phyloP scores from a whole-genome alignment of 2,329 filamentous ascomycete species.

The Xylariaceae sp. region DNA sequence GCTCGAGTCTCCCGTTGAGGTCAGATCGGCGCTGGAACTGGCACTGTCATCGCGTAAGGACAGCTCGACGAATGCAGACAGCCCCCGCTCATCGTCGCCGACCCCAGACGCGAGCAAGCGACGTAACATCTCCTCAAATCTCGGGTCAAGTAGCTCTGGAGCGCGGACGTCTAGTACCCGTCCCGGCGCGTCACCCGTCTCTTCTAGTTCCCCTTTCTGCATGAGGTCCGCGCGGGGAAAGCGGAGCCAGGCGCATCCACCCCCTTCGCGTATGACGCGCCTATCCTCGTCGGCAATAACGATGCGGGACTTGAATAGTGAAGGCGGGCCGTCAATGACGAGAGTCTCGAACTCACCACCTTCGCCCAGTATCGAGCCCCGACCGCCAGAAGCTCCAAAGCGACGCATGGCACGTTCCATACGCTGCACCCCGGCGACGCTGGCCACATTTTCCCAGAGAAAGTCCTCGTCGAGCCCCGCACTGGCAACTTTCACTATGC shows the following conservation, averaged over 20 bases:
- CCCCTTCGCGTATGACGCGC: constrained; percentile 59
- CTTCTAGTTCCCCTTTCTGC: constrained; percentile 33
- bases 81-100: constrained; percentile 1
- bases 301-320: constrained; percentile 69
- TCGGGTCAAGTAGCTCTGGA: constrained; percentile 62
- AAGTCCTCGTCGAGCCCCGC: constrained; percentile 77
- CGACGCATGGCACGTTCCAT: constrained; percentile 52
- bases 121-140: constrained; percentile 45
- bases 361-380: constrained; percentile 77
- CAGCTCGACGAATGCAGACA: constrained; percentile 5
- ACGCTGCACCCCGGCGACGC: constrained; percentile 42
- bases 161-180: constrained; percentile 39
- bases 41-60: constrained; percentile 8
- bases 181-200: constrained; percentile 10
- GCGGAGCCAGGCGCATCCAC: constrained; percentile 69
- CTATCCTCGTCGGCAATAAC: constrained; percentile 51
- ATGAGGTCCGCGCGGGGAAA: constrained; percentile 53
- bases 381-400: constrained; percentile 56
- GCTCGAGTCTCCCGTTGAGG: neutral
- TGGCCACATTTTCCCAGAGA: constrained; percentile 75
- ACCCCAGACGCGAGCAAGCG: constrained; percentile 23
- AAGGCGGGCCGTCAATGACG: constrained; percentile 70
- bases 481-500: constrained; percentile 91
- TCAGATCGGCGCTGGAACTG: neutral
- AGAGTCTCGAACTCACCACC: constrained; percentile 96